A percentile compares a stretch with the other conserved stretches of the same genome.
These are phyloP conservation scores for Coriolopsis trogii DNA, from an alignment of 1,284 basidiomycete genomes.

Conservation along the genomic window DNA sequence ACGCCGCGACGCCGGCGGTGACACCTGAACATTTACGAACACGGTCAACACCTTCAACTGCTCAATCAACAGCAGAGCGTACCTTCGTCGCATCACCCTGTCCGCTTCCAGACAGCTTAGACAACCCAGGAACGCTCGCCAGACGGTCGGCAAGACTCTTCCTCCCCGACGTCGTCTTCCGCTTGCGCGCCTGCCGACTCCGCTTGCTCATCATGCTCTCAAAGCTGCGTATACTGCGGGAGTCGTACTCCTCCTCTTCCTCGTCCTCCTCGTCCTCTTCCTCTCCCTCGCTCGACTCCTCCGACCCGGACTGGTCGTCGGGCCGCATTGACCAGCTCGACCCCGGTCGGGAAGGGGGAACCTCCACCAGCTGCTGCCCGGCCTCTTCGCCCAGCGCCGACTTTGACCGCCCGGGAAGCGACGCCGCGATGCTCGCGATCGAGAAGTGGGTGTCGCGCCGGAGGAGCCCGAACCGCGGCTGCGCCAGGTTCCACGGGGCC, in stretches of 20 bases:
- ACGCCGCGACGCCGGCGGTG: constrained; percentile 50
- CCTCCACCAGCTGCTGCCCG: constrained; percentile 70
- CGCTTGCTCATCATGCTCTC: constrained; percentile 75
- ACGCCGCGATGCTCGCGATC: constrained; percentile 77
- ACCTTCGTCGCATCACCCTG: constrained; percentile 30
- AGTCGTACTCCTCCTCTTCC: constrained; percentile 48
- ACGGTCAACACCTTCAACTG: not conserved
- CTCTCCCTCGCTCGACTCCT: constrained; percentile 36
- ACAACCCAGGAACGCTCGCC: constrained; percentile 67
- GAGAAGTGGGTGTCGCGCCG: constrained; percentile 79
- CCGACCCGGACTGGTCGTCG: constrained; percentile 37
- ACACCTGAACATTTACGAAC: constrained; percentile 30
- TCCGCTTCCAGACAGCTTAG: constrained; percentile 41
- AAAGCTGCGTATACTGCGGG: constrained; percentile 78
- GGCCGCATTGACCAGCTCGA: constrained; percentile 47
- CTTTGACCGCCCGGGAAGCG: constrained; percentile 46
- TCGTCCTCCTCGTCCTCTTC: constrained; percentile 41
- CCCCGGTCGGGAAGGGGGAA: constrained; percentile 57
- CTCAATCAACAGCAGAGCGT: not conserved
- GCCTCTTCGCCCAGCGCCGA: constrained; percentile 46
- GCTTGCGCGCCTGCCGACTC: constrained; percentile 40
- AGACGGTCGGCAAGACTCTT: constrained; percentile 78
- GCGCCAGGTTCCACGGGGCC: constrained; percentile 33
- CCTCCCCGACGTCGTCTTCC: constrained; percentile 38
- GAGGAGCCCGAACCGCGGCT: constrained; percentile 63